Evolutionary conservation across 2,329 filamentous ascomycete genomes (phyloP).

Genomic region (Aspergillus felis): DNA sequence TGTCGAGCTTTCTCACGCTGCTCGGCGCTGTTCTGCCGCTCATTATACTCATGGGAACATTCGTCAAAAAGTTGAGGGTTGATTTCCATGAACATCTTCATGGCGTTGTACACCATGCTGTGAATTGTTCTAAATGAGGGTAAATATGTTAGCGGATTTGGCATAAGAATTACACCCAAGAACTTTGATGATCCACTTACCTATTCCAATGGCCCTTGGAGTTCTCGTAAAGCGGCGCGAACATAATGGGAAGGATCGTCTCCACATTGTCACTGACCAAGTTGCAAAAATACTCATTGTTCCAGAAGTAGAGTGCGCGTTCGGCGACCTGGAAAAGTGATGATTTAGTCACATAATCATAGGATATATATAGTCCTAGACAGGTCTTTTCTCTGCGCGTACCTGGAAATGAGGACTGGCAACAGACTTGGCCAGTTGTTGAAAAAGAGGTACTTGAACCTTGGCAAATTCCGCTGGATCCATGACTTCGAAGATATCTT

Average conservation of each 20-base stretch:
- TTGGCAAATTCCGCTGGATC: conserved; percentile 98
- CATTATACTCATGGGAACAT: conserved; percentile 96
- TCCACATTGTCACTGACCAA: conserved; percentile 98
- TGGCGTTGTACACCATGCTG: conserved; percentile 99
- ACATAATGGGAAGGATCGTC: conserved; percentile 98
- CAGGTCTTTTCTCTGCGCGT: conserved; percentile 14
- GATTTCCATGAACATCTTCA: conserved; percentile 99
- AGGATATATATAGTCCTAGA: too few relatives aligned
- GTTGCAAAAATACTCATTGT: conserved; percentile 99
- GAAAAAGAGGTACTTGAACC: conserved; percentile 95
- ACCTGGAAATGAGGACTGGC: conserved; percentile 98
- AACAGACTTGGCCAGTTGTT: conserved; percentile 95
- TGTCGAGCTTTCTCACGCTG: conserved; percentile 76
- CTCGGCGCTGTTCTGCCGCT: conserved; percentile 89
- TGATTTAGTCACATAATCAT: too few relatives aligned
- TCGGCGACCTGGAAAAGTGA: conserved; percentile 85
- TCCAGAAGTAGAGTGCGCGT: conserved; percentile 98
- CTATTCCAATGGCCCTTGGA: conserved; percentile 99
- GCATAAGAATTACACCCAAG: neutral
- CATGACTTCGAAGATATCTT: conserved; percentile 99
- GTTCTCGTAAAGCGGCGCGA: conserved; percentile 95
- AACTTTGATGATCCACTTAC: conserved; percentile 48
- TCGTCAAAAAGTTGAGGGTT: conserved; percentile 98
- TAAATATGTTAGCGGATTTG: conserved; percentile 22
- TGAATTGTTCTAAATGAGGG: conserved; percentile 76